Base-by-base conservation (phyloP, 352 stramenopile genomes). In the Phytopythium kandeliae region DNA sequence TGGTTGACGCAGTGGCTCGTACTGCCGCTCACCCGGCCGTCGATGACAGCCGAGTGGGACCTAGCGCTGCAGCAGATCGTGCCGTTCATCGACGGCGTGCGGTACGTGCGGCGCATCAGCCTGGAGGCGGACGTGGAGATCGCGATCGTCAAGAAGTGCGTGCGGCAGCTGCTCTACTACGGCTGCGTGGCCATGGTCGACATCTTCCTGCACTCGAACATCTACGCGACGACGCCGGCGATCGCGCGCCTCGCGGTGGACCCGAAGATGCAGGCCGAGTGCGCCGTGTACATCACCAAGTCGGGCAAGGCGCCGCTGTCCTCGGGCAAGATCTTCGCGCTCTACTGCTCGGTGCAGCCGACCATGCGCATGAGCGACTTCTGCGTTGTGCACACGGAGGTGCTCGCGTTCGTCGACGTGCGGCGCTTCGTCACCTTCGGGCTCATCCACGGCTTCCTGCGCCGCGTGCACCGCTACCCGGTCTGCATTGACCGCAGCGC, bases 201-300 rank as follows among this genome's bases (percentile, higher is more conserved):
- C 56, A 95, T 96, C 55, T 96, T 96, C 52, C 60, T 94, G 40
- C 82, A 96, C 66, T 89, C 80, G 11, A 96, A 96, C 62, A 91
- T 95, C 42, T 96, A 96, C 63, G 70, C 74, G 8, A 86, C 73
- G 11, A 90, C 80, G 4, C 62, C 66, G 21, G 71, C 74, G 48
- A 90, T 95, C 41, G 58, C 73, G 13, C 42, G 51, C 5, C 60
- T 95, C 19, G 72, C 78, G 9, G 78, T 73, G 31, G 71, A 92
- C 25, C 45, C 58, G 3, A 76, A 83, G 55, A 58, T 95, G 15
- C 80, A 92, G 57, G 74, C 67, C 15, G 80, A 86, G 41, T 95
- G 84, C 41, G 70, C 84, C 11, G 57, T 78, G 51, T 95, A 95
- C 63, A 80, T 95, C 47, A 76, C 78, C 35, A 91, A 92, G 46